Evolutionary conservation across 2,329 filamentous ascomycete genomes (phyloP).

Genomic region (Zymoseptoria ardabiliae): DNA sequence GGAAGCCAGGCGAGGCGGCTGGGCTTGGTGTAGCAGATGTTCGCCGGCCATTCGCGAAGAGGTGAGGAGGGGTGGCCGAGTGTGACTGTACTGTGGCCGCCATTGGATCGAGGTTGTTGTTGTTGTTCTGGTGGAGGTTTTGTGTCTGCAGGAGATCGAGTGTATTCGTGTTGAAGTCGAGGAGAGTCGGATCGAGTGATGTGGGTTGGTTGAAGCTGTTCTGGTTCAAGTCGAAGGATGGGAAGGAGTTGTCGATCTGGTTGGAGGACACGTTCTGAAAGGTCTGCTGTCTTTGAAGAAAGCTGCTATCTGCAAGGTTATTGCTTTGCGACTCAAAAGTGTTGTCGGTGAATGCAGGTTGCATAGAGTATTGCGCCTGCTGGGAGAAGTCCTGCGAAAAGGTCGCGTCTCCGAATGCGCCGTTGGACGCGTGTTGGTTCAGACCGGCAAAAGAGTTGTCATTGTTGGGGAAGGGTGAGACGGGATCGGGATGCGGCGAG

Average conservation of each 20-base stretch:
- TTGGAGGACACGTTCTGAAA: background rate
- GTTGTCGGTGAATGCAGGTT: constrained; percentile 26
- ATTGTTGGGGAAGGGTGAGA: constrained; percentile 7
- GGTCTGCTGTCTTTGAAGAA: constrained; percentile 29
- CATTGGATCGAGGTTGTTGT: constrained; percentile 44
- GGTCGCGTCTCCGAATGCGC: constrained; percentile 23
- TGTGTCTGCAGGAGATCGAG: constrained; percentile 35
- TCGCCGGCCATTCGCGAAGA: constrained; percentile 46
- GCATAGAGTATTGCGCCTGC: constrained; percentile 35
- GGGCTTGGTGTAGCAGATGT: constrained; percentile 48
- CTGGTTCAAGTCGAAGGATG: constrained; percentile 44
- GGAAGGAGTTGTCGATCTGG: constrained; percentile 43
- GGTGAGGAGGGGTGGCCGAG: constrained; percentile 49
- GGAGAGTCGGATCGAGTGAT: constrained; percentile 54
- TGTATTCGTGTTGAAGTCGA: constrained; percentile 40
- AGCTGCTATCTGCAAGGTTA: constrained; percentile 34
- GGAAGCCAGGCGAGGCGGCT: constrained; percentile 47
- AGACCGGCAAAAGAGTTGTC: constrained; percentile 12
- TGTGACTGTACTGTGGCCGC: constrained; percentile 42
- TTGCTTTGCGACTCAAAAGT: constrained; percentile 12
- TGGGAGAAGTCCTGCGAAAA: constrained; percentile 42
- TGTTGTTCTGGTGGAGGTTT: constrained; percentile 30
- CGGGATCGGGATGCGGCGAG: constrained; percentile 22
- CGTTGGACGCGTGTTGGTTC: constrained; percentile 20
- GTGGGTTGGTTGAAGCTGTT: constrained; percentile 52